Evolutionary conservation across 768 basidiomycete genomes (phyloP), one percentile per base, ranked within the genome.

Genomic region (Mrakia gelida): DNA sequence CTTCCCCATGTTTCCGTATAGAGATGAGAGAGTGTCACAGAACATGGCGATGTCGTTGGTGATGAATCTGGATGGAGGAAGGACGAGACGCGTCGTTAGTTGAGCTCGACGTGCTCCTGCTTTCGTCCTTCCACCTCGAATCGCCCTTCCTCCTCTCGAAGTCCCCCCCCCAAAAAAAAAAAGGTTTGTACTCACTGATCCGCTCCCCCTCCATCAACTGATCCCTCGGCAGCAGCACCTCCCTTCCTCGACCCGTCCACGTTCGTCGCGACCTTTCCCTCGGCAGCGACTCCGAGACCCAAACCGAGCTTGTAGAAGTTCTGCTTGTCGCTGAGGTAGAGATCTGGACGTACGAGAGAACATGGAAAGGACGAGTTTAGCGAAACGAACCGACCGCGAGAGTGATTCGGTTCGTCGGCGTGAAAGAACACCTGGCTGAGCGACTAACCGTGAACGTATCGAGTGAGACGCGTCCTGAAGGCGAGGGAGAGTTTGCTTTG

Each of bases 1-100:
- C 82, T 98, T 98, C 79, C 95, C 89, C 52, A 97, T 83, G 83
- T 98, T 98, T 8, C 95, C 95, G 82, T 98, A 98, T 54, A 98
- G 87, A 0, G 91, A 91, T 5, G 93, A 87, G 41, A 98, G 87
- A 0, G 92, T 88, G 73, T 94, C 93, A 68, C 92, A 90, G 89
- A 95, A 98, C 2, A 92, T 88, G 59, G 92, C 91, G 26, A 98
- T 89, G 82, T 98, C 96, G 18, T 93, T 91, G 1, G 96, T 97
- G 81, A 98, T 90, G 75, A 80, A 82, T 61, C 83, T 82, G 67
- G 2, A 13, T 1, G 67, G 11, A n/a, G 8, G 30, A 18, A 81
- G 80, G 43, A n/a, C 15, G 9, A 38, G 21, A 41, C 43, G 61
- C 45, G 54, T 9, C 18, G n/a, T 67, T 34, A 43, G 49, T 49